Conservation (phyloP, 116 monocot genomes). For the Zostera marina region DNA sequence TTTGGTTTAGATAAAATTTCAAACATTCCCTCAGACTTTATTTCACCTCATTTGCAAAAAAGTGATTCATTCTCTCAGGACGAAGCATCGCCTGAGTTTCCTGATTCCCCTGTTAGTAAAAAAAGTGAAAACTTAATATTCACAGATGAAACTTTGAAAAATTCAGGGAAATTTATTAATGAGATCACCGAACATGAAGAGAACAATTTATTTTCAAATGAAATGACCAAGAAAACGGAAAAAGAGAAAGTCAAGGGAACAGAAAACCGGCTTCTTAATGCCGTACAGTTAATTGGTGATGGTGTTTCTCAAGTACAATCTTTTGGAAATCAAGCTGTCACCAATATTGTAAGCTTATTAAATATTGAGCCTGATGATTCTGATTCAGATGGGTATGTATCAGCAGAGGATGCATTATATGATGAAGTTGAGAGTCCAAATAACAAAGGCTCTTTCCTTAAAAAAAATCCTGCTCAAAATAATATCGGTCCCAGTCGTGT, state of each 20-base stretch:
- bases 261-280: slow-evolving; percentile 78
- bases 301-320: slow-evolving; percentile 97
- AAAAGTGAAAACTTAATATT: slow-evolving; percentile 32
- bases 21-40: slow-evolving; percentile 28
- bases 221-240: slow-evolving; percentile 17
- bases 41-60: slow-evolving; percentile 17
- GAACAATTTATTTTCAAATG: slow-evolving; percentile 7
- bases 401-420: slow-evolving; percentile 36
- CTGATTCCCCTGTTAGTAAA: slow-evolving; percentile 21
- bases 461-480: slow-evolving; percentile 2
- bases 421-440: slow-evolving; percentile 43
- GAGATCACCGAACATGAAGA: slow-evolving; percentile 65
- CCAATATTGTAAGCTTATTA: slow-evolving; percentile 84
- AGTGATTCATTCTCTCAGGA: slow-evolving; percentile 9
- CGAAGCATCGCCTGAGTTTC: slow-evolving; percentile 12
- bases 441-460: not conserved
- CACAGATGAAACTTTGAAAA: slow-evolving; percentile 23
- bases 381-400: slow-evolving; percentile 47
- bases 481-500: slow-evolving; percentile 13
- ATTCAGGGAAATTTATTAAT: slow-evolving; percentile 22
- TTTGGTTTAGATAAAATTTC: slow-evolving; percentile 8
- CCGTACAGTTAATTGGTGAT: slow-evolving; percentile 91
- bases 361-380: slow-evolving; percentile 79
- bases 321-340: slow-evolving; percentile 85
- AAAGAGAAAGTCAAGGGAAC: slow-evolving; percentile 27